Conservation (phyloP, 106 monocot genomes). For the Ottelia alismoides region DNA sequence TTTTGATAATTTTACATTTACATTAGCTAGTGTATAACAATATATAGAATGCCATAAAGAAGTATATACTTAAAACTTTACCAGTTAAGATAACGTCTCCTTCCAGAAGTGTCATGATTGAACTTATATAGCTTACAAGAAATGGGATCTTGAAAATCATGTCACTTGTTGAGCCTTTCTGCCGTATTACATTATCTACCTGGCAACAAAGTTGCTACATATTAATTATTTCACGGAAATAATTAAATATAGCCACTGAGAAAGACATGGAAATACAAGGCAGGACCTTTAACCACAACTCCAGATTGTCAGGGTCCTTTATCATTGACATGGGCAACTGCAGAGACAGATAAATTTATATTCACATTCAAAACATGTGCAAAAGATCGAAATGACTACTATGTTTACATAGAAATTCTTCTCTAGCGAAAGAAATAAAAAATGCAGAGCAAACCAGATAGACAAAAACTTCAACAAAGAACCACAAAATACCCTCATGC, state of each 20-base stretch:
- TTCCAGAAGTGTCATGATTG: conserved; percentile 23
- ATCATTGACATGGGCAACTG: conserved; percentile 77
- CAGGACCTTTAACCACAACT: conserved; percentile 88
- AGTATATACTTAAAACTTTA: conserved; percentile 8
- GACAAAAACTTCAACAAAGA: too few relatives aligned
- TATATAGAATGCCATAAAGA: neutral
- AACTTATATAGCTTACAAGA: conserved; percentile 37
- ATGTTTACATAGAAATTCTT: too few relatives aligned
- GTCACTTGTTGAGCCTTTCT: conserved; percentile 90
- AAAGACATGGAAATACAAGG: conserved; percentile 4
- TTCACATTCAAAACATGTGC: too few relatives aligned
- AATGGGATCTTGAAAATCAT: conserved; percentile 95
- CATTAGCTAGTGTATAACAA: too few relatives aligned
- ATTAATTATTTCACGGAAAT: conserved; percentile 6
- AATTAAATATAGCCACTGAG: too few relatives aligned
- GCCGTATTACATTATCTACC: conserved; percentile 82
- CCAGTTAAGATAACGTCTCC: conserved; percentile 64
- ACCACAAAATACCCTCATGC: too few relatives aligned
- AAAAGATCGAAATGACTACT: too few relatives aligned
- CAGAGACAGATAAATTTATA: neutral
- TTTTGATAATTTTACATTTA: neutral
- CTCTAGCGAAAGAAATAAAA: too few relatives aligned
- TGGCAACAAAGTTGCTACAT: conserved; percentile 14
- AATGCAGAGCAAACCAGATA: too few relatives aligned
- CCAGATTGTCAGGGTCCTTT: conserved; percentile 63